Evolutionary conservation across 371 early-diverging fungal genomes (phyloP).

Genomic region (Apophysomyces sp.): DNA sequence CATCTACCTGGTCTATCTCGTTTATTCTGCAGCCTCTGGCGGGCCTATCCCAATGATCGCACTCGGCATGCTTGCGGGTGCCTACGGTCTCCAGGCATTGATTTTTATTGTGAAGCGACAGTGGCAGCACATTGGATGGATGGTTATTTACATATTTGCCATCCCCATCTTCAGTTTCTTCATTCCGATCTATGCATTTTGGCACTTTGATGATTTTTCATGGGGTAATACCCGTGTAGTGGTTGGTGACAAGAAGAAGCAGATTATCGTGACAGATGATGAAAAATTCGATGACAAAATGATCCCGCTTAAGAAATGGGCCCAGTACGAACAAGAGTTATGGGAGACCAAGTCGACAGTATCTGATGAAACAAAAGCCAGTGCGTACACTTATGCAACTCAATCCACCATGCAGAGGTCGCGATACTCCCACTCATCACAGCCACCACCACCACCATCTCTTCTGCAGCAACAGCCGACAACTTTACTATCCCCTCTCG

Average conservation of each 20-base stretch:
- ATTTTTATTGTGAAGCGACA: conserved; percentile 87
- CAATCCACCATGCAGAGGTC: neutral
- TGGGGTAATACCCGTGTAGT: conserved; percentile 98
- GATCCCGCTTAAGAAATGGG: conserved; percentile 62
- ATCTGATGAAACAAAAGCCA: conserved; percentile 11
- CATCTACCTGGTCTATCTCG: conserved; percentile 51
- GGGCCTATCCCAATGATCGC: conserved; percentile 67
- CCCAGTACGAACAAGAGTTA: conserved; percentile 79
- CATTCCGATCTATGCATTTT: conserved; percentile 96
- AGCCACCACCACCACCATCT: conserved; percentile 77
- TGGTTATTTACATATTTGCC: conserved; percentile 89
- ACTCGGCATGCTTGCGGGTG: conserved; percentile 69
- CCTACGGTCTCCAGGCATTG: conserved; percentile 90
- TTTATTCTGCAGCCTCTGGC: conserved; percentile 53
- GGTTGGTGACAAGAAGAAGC: conserved; percentile 63
- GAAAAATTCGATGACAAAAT: conserved; percentile 61
- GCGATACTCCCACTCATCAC: neutral
- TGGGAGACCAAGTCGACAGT: conserved; percentile 50
- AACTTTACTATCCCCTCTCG: conserved; percentile 64
- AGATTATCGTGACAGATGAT: conserved; percentile 41
- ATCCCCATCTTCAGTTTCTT: conserved; percentile 96
- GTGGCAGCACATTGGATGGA: conserved; percentile 92
- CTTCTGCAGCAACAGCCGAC: conserved; percentile 78
- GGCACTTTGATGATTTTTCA: conserved; percentile 99
- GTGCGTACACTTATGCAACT: neutral